Base-by-base conservation (phyloP, 2,329 filamentous ascomycete genomes). In the Metarhizium robertsii region DNA sequence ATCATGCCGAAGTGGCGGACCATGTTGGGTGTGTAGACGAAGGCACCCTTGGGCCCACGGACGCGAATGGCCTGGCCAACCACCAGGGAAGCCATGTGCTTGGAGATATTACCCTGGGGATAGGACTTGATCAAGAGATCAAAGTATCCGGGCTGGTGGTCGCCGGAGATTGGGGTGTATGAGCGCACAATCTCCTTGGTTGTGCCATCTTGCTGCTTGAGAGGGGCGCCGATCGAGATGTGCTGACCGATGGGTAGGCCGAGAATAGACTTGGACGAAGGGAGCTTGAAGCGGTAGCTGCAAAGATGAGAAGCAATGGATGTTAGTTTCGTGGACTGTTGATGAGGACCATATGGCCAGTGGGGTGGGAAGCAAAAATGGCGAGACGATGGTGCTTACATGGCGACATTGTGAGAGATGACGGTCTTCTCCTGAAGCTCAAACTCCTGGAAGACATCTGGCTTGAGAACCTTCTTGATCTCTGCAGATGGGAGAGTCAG, bases 81-180 rank as follows among this genome's bases (percentile, higher is more conserved):
- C 60, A 81, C 82, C 59, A 99, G 82, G 13, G 83, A 85, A 50
- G 90, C 89, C 76, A 99, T 85, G 75, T 95, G 81, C 76, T 90
- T 92, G 71, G 89, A 95, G 79, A 99, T 97, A 79, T 97, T 97
- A 65, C 94, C 94, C 63, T 90, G 92, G 2, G 92, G 90, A 76
- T 99, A 99, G 30, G 91, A 91, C 80, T 99, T 99, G 80, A 99
- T 92, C 65, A 99, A 83, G 58, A 99, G 86, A 73, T 97, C 94
- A 73, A 99, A 91, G 80, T 90, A 87, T 71, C 94, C 94, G 55
- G 87, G 85, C 70, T 92, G 86, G 71, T 92, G 85, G 75, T 95
- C 91, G 63, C 88, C 90, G 48, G 88, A 92, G 71, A 95, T 90
- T 57, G 91, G 91, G 11, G 91, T 96, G 78, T 96, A 96, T 25